These are phyloP conservation scores for Saccharomycopsis olivae DNA, from an alignment of 805 yeast genomes.

Conservation along the genomic window DNA sequence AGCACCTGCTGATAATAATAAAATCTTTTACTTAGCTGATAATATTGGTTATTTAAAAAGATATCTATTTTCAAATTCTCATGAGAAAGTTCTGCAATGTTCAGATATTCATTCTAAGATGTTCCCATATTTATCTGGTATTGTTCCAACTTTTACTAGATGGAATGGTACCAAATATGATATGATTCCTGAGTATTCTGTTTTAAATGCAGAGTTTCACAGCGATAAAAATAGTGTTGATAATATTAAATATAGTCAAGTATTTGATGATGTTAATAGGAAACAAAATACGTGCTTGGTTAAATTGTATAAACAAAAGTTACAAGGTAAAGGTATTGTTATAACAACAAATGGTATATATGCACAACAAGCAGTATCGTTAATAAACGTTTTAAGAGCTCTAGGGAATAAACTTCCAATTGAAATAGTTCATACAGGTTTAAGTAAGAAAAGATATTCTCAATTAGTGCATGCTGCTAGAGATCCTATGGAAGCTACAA, in stretches of 20 bases:
- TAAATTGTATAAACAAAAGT: neutral
- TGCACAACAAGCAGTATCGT: constrained; percentile 22
- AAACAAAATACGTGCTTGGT: constrained; percentile 5
- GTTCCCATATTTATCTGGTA: constrained; percentile 32
- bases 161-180: constrained; percentile 27
- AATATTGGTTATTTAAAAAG: constrained; percentile 7
- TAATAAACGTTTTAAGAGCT: constrained; percentile 33
- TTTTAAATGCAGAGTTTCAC: too few relatives aligned
- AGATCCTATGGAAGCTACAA: neutral
- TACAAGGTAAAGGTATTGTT: constrained; percentile 30
- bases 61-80: neutral
- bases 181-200: too few relatives aligned
- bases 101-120: constrained; percentile 20
- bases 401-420: constrained; percentile 28
- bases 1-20: neutral
- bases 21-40: constrained; percentile 5
- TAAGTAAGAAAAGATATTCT: neutral
- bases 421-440: constrained; percentile 28
- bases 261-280: too few relatives aligned
- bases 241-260: too few relatives aligned
- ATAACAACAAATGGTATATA: constrained; percentile 25
- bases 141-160: constrained; percentile 30
- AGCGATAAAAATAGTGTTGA: too few relatives aligned
- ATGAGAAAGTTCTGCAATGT: neutral
- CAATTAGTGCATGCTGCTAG: constrained; percentile 9